Evolutionary conservation across 169 alveolate genomes (phyloP), one percentile per base, ranked within the genome.

Genomic region (Amoebophrya sp.): DNA sequence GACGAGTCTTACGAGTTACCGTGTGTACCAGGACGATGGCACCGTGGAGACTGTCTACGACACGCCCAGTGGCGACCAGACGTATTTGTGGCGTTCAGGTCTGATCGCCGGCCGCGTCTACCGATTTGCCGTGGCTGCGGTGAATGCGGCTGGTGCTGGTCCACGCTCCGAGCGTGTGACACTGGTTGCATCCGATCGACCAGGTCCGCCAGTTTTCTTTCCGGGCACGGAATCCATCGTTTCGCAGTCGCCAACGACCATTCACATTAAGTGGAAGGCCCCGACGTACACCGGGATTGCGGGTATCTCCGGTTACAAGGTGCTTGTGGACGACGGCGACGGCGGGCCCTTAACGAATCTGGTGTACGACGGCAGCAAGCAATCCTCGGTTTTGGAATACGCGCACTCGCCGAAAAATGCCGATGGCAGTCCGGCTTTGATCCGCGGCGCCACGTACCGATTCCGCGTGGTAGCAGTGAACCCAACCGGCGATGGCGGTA

Each of bases 91-190:
- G 38, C 12, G 40, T 29, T 89, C 36, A 3, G 92, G 92, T 3
- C 38, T 91, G 90, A 83, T 90, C 89, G 92, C 91, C 33, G 94
- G 93, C 38, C 41, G 47, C n/a, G 93, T 92, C 89, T 93, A 91
- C 92, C 92, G 94, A 89, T 91, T 93, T 41, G 92, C 91, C 34
- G 94, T 93, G 89, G 93, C 93, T 23, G 94, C 94, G 0, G 93
- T 93, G 41, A 93, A 93, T 55, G 94, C 94, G 39, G 94, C 94
- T 0, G 94, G 94, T 23, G 94, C 83, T 41, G 94, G 94, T 0
- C 94, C 94, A 26, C 78, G 94, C 0, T 90, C 93, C 55, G 92
- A 89, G 55, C 92, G 94, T 10, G 83, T 93, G 40, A 93, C 94
- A 14, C 78, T 93, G 89, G 47, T 92, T 36, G 92, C 93, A n/a